phyloP scores from a whole-genome alignment of 106 monocot species.

The Alisma plantagoaquatica region DNA sequence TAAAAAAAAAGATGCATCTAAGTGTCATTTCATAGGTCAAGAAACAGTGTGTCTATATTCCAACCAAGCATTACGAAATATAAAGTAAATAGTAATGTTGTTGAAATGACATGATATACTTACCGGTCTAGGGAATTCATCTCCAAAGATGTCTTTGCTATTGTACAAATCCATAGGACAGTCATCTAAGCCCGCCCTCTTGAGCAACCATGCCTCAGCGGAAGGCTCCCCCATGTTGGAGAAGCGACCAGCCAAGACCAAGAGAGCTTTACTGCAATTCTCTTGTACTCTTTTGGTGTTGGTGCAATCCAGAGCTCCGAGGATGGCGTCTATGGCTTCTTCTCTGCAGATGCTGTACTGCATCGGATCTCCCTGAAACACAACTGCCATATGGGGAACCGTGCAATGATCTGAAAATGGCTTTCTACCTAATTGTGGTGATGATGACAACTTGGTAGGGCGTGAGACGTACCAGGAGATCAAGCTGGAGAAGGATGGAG shows the following conservation, averaged over 20 bases:
- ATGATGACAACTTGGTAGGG: not conserved
- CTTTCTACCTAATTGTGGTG: not conserved
- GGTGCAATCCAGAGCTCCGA: constrained; percentile 43
- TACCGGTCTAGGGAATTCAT: constrained; percentile 33
- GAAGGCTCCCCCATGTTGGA: constrained; percentile 34
- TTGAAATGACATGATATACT: not conserved
- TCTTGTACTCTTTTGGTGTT: constrained; percentile 52
- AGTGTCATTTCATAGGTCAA: too few relatives aligned
- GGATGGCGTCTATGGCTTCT: constrained; percentile 60
- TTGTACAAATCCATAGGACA: constrained; percentile 26
- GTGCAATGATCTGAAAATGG: constrained; percentile 12
- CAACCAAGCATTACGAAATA: too few relatives aligned
- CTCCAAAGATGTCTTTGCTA: constrained; percentile 19
- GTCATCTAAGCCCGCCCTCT: constrained; percentile 28
- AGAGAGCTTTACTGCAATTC: constrained; percentile 49
- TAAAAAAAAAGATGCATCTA: too few relatives aligned
- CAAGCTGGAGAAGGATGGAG: constrained; percentile 51
- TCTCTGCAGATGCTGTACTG: constrained; percentile 62
- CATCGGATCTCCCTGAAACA: constrained; percentile 62
- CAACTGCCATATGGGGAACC: constrained; percentile 23
- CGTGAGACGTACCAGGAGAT: constrained; percentile 50
- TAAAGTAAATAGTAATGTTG: not conserved
- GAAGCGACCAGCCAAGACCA: constrained; percentile 59
- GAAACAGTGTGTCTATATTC: too few relatives aligned
- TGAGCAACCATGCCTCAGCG: constrained; percentile 55